These are phyloP conservation scores for Colletotrichum graminicola DNA, from an alignment of 2,329 filamentous ascomycete genomes.

Conservation along the genomic window DNA sequence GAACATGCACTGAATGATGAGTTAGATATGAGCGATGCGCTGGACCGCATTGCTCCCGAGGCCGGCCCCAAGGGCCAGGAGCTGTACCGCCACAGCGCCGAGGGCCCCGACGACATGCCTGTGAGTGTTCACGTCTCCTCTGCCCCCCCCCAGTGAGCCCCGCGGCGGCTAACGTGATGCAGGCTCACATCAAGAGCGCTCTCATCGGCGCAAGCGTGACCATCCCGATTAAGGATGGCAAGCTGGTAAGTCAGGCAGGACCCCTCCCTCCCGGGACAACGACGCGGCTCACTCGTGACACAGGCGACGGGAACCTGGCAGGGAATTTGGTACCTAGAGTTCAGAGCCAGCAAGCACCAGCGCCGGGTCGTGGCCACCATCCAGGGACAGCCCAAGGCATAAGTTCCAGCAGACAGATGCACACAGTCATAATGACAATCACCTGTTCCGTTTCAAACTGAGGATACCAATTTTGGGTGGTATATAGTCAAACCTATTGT, in stretches of 20 bases:
- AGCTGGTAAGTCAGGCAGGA: constrained; percentile 65
- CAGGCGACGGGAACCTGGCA: constrained; percentile 80
- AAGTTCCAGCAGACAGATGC: background rate
- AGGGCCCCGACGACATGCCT: constrained; percentile 95
- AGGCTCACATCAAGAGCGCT: constrained; percentile 94
- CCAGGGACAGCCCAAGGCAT: constrained; percentile 79
- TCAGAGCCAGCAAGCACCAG: constrained; percentile 80
- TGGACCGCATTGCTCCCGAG: constrained; percentile 90
- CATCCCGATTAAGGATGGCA: constrained; percentile 90
- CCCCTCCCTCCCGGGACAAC: background rate
- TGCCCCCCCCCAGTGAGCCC: constrained; percentile 14
- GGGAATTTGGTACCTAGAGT: constrained; percentile 95
- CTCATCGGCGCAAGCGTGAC: constrained; percentile 90
- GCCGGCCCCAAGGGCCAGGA: constrained; percentile 76
- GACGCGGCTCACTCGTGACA: background rate
- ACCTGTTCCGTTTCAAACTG: constrained; percentile 3
- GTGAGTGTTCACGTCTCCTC: constrained; percentile 55
- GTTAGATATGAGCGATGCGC: constrained; percentile 89
- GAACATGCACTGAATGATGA: background rate
- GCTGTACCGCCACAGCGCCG: constrained; percentile 87
- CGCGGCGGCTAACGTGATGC: constrained; percentile 16
- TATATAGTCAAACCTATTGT: constrained; percentile 35
- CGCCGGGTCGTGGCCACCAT: constrained; percentile 92
- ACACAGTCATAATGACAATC: constrained; percentile 1
- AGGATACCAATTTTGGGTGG: constrained; percentile 14